A percentile compares a stretch with the other conserved stretches of the same genome.
phyloP scores from a whole-genome alignment of 1,139 yeast species.

The Pichia sp. region DNA sequence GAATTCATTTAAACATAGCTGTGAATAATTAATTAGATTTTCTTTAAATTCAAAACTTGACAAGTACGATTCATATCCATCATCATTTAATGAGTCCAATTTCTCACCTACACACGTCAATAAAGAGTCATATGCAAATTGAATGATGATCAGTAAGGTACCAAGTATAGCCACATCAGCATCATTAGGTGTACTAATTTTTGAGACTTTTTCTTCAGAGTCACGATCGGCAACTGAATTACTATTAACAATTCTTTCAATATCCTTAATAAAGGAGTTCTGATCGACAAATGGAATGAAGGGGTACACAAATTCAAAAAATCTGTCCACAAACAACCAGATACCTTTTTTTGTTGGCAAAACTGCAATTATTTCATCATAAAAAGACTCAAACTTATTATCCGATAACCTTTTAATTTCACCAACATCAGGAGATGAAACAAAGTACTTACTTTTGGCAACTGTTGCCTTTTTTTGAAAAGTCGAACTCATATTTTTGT shows the following conservation, averaged over 20 bases:
- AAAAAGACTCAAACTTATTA: not conserved
- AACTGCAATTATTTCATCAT: not conserved
- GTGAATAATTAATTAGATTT: constrained; percentile 1
- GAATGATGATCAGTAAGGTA: constrained; percentile 32
- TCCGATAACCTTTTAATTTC: not conserved
- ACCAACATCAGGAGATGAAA: not conserved
- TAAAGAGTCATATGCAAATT: constrained; percentile 35
- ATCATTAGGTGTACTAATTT: constrained; percentile 28
- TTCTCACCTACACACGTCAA: constrained; percentile 21
- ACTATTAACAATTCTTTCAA: constrained; percentile 18
- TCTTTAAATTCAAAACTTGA: not conserved
- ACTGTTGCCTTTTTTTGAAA: not conserved
- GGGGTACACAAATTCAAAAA: constrained; percentile 37
- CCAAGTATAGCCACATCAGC: constrained; percentile 42
- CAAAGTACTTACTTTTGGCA: not conserved
- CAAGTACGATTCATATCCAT: not conserved
- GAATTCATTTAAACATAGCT: constrained; percentile 43
- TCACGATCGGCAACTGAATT: not conserved
- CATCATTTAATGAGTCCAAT: not conserved
- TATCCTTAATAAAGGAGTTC: constrained; percentile 24
- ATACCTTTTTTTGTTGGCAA: constrained; percentile 33
- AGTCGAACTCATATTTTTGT: not conserved
- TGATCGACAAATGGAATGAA: constrained; percentile 43
- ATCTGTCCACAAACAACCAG: constrained; percentile 39
- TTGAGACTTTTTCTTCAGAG: constrained; percentile 12